Evolutionary conservation across 805 yeast species (phyloP).

Genomic region (Candida rishiriensis): DNA sequence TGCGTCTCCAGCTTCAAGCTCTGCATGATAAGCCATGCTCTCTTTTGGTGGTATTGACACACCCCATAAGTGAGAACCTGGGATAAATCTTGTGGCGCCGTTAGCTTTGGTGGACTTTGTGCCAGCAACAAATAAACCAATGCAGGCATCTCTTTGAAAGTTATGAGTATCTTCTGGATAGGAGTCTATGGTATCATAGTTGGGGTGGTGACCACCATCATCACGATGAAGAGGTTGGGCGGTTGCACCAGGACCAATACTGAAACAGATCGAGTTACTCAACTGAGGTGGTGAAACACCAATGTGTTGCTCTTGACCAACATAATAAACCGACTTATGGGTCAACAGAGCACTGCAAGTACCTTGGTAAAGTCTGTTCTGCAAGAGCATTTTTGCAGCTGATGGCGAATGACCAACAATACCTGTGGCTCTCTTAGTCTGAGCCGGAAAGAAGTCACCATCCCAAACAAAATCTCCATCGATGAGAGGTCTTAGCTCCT

Average conservation of each 20-base stretch:
- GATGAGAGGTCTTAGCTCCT: constrained; percentile 19
- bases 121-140: constrained; percentile 25
- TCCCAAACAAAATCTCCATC: constrained; percentile 18
- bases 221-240: constrained; percentile 28
- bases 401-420: constrained; percentile 9
- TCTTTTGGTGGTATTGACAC: constrained; percentile 17
- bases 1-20: constrained; percentile 25
- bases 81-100: constrained; percentile 30
- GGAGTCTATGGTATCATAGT: constrained; percentile 12
- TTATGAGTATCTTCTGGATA: constrained; percentile 9
- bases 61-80: constrained; percentile 31
- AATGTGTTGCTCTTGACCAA: constrained; percentile 9
- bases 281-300: constrained; percentile 21
- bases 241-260: constrained; percentile 27
- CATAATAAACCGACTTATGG: constrained; percentile 8
- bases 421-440: constrained; percentile 10
- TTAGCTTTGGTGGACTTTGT: constrained; percentile 25
- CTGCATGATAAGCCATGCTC: constrained; percentile 18
- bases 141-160: constrained; percentile 16
- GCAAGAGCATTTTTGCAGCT: constrained; percentile 6
- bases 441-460: constrained; percentile 11
- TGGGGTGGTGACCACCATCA: constrained; percentile 28
- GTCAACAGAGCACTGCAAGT: constrained; percentile 11
- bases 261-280: constrained; percentile 23
- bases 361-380: constrained; percentile 5